Conservation (phyloP, 768 basidiomycete species). For the Leccinum truebloodii region DNA sequence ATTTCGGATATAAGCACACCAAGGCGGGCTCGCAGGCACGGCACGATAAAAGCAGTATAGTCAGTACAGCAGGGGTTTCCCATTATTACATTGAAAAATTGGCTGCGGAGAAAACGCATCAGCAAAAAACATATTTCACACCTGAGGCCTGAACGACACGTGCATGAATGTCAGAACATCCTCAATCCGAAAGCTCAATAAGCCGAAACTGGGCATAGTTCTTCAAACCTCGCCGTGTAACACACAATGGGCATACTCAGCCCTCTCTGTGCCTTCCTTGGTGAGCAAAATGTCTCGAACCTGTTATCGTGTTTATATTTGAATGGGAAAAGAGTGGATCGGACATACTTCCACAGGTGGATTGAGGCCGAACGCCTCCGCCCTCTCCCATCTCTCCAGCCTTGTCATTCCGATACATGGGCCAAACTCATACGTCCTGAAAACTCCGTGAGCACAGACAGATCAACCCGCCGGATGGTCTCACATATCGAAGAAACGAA, state of each 20-base stretch:
- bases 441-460: conserved; percentile 5
- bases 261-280: conserved; percentile 56
- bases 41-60: neutral
- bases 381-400: conserved; percentile 86
- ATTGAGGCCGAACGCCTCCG: conserved; percentile 70
- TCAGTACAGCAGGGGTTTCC: conserved; percentile 2
- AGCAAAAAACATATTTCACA: neutral
- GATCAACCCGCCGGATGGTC: conserved; percentile 16
- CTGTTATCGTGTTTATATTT: conserved; percentile 38
- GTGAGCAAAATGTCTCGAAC: conserved; percentile 77
- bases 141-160: neutral
- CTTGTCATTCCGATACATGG: conserved; percentile 80
- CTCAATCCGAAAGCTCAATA: no score
- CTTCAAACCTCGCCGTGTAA: conserved; percentile 47
- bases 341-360: conserved; percentile 73
- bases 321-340: neutral
- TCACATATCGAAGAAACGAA: conserved; percentile 79
- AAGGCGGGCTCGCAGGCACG: neutral
- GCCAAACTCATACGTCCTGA: conserved; percentile 76
- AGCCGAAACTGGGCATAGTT: neutral
- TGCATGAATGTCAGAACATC: neutral
- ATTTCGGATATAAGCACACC: neutral
- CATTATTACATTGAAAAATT: neutral
- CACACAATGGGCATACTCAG: conserved; percentile 60
- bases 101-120: neutral